These are phyloP conservation scores for Aspergillus sergii DNA, from an alignment of 2,329 filamentous ascomycete genomes.

Conservation along the genomic window DNA sequence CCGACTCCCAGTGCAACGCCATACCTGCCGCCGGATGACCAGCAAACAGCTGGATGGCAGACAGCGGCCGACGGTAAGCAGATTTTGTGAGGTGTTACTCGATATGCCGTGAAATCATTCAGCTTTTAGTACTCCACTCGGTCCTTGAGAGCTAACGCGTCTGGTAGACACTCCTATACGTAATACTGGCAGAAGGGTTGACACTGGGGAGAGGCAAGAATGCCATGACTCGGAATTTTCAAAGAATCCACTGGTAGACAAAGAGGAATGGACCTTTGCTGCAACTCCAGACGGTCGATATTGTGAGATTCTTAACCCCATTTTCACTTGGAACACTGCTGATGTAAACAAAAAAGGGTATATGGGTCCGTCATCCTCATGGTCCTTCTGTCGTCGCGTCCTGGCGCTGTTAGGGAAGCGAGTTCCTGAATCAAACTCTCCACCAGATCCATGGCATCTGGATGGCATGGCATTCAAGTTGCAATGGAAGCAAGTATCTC, in stretches of 20 bases:
- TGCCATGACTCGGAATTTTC: background rate
- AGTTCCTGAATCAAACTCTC: conserved; percentile 34
- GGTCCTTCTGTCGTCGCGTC: conserved; percentile 41
- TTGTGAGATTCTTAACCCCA: conserved; percentile 12
- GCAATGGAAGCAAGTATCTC: conserved; percentile 30
- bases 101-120: background rate
- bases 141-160: no score
- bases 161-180: background rate
- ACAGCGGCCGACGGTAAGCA: background rate
- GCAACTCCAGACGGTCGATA: background rate
- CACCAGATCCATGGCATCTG: conserved; percentile 35
- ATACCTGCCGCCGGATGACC: background rate
- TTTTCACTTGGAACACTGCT: conserved; percentile 32
- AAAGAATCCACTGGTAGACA: background rate
- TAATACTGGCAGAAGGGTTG: background rate
- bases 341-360: conserved; percentile 18
- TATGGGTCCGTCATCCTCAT: conserved; percentile 37
- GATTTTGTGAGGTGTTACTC: background rate
- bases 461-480: conserved; percentile 36
- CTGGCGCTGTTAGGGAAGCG: conserved; percentile 35
- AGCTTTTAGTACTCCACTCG: background rate
- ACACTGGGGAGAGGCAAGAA: background rate
- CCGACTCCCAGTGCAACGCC: background rate
- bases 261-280: background rate
- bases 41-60: background rate